These are phyloP conservation scores for Hypericum androsaemum DNA, from an alignment of 345 rosid species.

Conservation along the genomic window DNA sequence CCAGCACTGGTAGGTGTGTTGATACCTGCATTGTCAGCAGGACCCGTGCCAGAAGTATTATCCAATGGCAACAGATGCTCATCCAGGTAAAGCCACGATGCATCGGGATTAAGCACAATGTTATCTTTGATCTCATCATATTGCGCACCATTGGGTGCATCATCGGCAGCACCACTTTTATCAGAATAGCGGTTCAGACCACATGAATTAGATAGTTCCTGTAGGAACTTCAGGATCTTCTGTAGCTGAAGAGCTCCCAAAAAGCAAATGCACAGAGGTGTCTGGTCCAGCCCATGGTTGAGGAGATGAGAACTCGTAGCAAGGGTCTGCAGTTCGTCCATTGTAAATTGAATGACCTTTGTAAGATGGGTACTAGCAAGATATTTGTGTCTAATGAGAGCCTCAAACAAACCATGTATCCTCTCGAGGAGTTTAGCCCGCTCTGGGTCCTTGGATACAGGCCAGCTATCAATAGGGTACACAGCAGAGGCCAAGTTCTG, in stretches of 20 bases:
- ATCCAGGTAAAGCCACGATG: constrained; percentile 49
- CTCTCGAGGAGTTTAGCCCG: constrained; percentile 69
- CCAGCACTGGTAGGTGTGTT: constrained; percentile 23
- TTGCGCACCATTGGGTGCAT: constrained; percentile 26
- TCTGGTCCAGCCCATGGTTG: constrained; percentile 46
- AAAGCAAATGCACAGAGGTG: constrained; percentile 72
- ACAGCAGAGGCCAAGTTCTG: constrained; percentile 23
- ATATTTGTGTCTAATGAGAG: constrained; percentile 66
- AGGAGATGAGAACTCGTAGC: constrained; percentile 58
- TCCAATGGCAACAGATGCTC: constrained; percentile 39
- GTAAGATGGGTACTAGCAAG: constrained; percentile 71
- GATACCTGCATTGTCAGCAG: constrained; percentile 19
- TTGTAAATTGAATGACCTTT: constrained; percentile 60
- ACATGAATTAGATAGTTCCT: constrained; percentile 68
- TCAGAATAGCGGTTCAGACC: constrained; percentile 65
- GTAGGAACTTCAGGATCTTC: constrained; percentile 79
- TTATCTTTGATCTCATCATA: constrained; percentile 44
- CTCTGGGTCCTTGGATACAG: constrained; percentile 59
- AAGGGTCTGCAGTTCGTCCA: constrained; percentile 68
- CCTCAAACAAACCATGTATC: constrained; percentile 52
- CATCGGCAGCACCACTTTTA: constrained; percentile 37
- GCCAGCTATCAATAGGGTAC: constrained; percentile 52
- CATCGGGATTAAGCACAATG: constrained; percentile 52
- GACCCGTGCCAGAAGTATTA: constrained; percentile 13
- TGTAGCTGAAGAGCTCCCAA: constrained; percentile 70